These are phyloP conservation scores for Hypoxylon lenormandii DNA, from an alignment of 495 filamentous ascomycete genomes.

Conservation along the genomic window DNA sequence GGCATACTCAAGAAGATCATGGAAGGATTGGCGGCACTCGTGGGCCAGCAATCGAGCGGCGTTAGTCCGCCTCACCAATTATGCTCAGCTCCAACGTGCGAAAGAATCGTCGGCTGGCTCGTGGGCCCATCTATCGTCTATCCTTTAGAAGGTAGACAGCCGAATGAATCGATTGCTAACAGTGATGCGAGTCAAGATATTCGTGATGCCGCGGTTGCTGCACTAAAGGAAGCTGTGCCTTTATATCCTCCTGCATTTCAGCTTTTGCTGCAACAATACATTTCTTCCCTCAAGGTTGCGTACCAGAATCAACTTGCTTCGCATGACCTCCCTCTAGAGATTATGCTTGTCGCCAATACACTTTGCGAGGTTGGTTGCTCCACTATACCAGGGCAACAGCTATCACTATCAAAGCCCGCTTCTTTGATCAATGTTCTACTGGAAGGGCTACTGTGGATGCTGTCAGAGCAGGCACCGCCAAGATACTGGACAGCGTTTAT, in stretches of 20 bases:
- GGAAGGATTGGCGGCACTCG: slow-evolving; percentile 56
- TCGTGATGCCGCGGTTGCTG: slow-evolving; percentile 55
- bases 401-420: slow-evolving; percentile 28
- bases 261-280: slow-evolving; percentile 41
- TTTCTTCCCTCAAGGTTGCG: slow-evolving; percentile 40
- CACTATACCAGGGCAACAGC: background rate
- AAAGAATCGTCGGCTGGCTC: slow-evolving; percentile 51
- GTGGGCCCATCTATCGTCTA: slow-evolving; percentile 35
- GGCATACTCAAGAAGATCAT: slow-evolving; percentile 55
- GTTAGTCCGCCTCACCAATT: slow-evolving; percentile 36
- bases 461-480: slow-evolving; percentile 38
- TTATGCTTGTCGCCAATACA: slow-evolving; percentile 37
- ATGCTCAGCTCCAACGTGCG: slow-evolving; percentile 50
- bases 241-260: slow-evolving; percentile 53
- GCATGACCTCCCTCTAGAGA: slow-evolving; percentile 38
- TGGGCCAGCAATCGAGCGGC: slow-evolving; percentile 50
- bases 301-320: slow-evolving; percentile 28
- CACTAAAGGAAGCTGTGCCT: slow-evolving; percentile 54
- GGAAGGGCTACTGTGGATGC: slow-evolving; percentile 40
- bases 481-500: slow-evolving; percentile 43
- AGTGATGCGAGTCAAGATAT: slow-evolving; percentile 51
- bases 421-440: slow-evolving; percentile 39
- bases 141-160: slow-evolving; percentile 38
- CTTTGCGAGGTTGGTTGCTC: slow-evolving; percentile 41
- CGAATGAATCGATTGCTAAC: slow-evolving; percentile 18